These are phyloP conservation scores for Lolium perenne DNA, from an alignment of 176 grass and related monocot genomes.

Conservation along the genomic window DNA sequence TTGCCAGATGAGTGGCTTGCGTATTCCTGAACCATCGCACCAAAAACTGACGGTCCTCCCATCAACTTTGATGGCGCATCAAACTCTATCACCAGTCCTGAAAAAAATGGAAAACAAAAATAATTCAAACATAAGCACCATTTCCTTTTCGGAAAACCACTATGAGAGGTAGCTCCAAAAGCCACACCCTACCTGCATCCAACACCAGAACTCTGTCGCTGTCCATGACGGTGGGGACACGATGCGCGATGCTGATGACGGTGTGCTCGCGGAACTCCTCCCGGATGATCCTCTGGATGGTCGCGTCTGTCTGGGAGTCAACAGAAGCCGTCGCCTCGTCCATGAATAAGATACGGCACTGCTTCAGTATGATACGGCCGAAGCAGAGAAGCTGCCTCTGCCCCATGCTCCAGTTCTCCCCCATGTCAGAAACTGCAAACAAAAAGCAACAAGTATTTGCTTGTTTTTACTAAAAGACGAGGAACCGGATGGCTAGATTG, in stretches of 20 bases:
- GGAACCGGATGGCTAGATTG: background rate
- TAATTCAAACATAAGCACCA: constrained; percentile 18
- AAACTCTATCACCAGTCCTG: constrained; percentile 83
- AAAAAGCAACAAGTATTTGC: background rate
- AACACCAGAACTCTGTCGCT: constrained; percentile 80
- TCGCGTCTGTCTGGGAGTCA: constrained; percentile 79
- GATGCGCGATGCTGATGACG: constrained; percentile 89
- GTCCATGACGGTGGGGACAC: constrained; percentile 93
- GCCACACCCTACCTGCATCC: constrained; percentile 66
- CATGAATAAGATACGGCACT: constrained; percentile 79
- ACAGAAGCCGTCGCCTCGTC: constrained; percentile 93
- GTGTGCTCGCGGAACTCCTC: constrained; percentile 79
- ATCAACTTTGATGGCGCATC: constrained; percentile 77
- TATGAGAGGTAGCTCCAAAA: background rate
- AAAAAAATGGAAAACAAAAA: constrained; percentile 8
- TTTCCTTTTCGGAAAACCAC: background rate
- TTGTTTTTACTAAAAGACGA: background rate
- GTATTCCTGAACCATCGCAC: constrained; percentile 86
- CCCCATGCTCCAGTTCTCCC: constrained; percentile 95
- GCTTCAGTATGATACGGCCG: constrained; percentile 80
- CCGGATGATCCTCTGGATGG: constrained; percentile 86
- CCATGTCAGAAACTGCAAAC: constrained; percentile 75
- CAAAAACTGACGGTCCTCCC: constrained; percentile 62
- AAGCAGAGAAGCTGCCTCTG: constrained; percentile 96
- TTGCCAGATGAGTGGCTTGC: constrained; percentile 58